Base-by-base conservation (phyloP, 768 basidiomycete genomes). In the Lactarius psammicola region DNA sequence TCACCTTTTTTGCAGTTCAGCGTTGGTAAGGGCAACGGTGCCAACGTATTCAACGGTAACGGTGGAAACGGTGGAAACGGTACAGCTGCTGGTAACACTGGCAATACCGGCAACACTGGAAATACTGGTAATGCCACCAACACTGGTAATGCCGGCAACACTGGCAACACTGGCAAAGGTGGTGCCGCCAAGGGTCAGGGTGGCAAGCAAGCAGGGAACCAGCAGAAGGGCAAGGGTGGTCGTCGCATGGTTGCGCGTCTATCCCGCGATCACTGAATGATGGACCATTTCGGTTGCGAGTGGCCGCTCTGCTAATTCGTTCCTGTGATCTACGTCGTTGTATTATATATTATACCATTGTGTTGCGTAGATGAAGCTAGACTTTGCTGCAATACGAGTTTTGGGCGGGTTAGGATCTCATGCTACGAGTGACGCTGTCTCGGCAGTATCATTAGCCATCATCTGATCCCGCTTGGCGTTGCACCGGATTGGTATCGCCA, bases 381-480 rank as follows among this genome's bases (percentile, higher is more conserved):
- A 61, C 62, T 69, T 67, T 59, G 38, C 53, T 28, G 30, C 44
- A 69, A 67, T 60, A 40, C 26, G 36, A 67, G 56, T 36, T 18
- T n/a, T 57, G 30, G 68, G 66, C 55, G 42, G 58, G 66, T 69
- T 67, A 38, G 68, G 68, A 67, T 62, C 60, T 38, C n/a, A 18
- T n/a, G 3, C 36, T 13, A 20, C 2, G 38, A 51, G 59, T 56
- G 53, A 51, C 17, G 44, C 17, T 53, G 30, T 46, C n/a, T n/a
- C 2, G 20, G n/a, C 44, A 46, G 10, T 26, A 26, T 13, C 11
- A 18, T 23, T 23, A 5, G 13, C 18, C 46, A 23, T 49, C 23
- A 51, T 23, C 26, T 13, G 13, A 51, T 51, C 26, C 49, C 49
- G 4, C 23, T 51, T 28, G 26, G 23, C 13, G 26, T 51, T 28